These are phyloP conservation scores for Zalerion maritima DNA, from an alignment of 495 filamentous ascomycete genomes.

Conservation along the genomic window DNA sequence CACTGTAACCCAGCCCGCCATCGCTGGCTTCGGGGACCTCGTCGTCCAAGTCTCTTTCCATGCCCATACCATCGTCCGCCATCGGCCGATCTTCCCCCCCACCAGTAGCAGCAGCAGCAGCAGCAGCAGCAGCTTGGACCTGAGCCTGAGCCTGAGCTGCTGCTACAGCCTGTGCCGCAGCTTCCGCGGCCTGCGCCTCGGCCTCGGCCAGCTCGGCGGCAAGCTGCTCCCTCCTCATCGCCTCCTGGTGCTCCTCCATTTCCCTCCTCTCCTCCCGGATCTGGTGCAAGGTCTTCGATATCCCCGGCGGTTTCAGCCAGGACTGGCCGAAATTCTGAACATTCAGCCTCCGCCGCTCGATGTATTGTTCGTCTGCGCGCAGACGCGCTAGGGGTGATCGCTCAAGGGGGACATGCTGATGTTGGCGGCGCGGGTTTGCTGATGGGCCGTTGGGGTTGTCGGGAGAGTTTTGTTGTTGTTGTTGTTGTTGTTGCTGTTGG, in stretches of 20 bases:
- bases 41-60: conserved; percentile 43
- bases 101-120: conserved; percentile 9
- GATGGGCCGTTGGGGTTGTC: conserved; percentile 5
- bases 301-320: conserved; percentile 68
- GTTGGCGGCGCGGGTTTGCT: conserved; percentile 8
- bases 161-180: conserved; percentile 25
- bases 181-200: conserved; percentile 25
- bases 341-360: conserved; percentile 53
- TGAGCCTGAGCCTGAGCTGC: conserved; percentile 11
- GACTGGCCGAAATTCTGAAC: conserved; percentile 59
- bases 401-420: conserved; percentile 18
- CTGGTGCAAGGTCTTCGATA: conserved; percentile 61
- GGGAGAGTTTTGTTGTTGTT: conserved; percentile 6
- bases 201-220: conserved; percentile 48
- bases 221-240: conserved; percentile 50
- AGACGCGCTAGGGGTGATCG: conserved; percentile 45
- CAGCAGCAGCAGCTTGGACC: conserved; percentile 6
- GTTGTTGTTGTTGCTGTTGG: conserved; percentile 9
- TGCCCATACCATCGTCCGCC: conserved; percentile 21
- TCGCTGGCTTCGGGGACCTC: conserved; percentile 55
- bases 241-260: conserved; percentile 62
- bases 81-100: conserved; percentile 18
- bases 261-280: conserved; percentile 67
- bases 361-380: conserved; percentile 49
- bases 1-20: no score